Base-by-base conservation (phyloP, 2,329 filamentous ascomycete genomes). In the Sporothrix globosa region DNA sequence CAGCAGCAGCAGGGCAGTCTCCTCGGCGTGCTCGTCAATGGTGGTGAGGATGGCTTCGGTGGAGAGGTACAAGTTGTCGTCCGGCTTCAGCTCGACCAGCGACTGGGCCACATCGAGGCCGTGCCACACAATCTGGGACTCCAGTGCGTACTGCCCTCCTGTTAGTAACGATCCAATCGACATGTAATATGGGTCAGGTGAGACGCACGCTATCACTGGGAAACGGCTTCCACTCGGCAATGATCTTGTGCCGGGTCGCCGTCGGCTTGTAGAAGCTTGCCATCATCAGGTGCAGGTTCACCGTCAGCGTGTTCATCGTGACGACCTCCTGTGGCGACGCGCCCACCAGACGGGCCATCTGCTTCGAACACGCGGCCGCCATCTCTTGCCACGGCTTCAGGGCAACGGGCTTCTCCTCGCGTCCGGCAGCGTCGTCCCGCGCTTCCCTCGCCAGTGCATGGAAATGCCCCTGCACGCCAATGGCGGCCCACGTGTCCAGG, bases 191-290 rank as follows among this genome's bases (percentile, higher is more conserved):
- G 34, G 11, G 4, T 3, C 3, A 4, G 21, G 10, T 14, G 17
- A 9, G 4, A 39, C 70, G 75, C 82, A 75, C 83, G 89, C 88
- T 90, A 77, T 97, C 93, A 78, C 91, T 94, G 0, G 93, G 94
- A 75, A 97, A 97, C 0, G 93, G 92, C 77, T 93, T 93, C 80
- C 91, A 92, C 79, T 97, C 93, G n/a, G 95, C 84, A 68, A 96
- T 91, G 73, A 97, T 91, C 82, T 95, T 96, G 81, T 91, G 90
- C 52, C 83, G 79, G 74, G 80, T 80, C 81, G 84, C 77, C 0
- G 85, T 90, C 0, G 92, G 92, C 68, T 82, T 84, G 81, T 95
- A 97, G 81, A 97, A 96, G 80, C 90, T 92, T 9, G 91, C 90
- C 89, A 97, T 89, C 76, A 96, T 82, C 19, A 96, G 80, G 78